Base-by-base conservation (phyloP, 257 asterid species). In the Gentiana dahurica region DNA sequence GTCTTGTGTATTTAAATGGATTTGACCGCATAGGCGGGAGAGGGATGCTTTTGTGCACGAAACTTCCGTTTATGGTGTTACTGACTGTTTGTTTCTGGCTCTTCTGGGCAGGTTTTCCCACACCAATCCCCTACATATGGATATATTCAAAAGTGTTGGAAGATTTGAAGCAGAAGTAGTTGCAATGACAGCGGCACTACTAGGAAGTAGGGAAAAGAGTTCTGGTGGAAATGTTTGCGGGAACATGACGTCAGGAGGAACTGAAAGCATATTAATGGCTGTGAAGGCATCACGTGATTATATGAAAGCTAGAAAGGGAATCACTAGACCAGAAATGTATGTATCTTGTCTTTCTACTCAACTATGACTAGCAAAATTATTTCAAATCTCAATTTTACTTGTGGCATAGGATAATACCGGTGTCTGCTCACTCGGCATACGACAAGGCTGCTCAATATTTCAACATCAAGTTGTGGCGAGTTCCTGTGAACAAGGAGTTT, bases 241-340 rank as follows among this genome's bases (percentile, higher is more conserved):
- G 64, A 92, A 92, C 70, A 92, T 92, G 99, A 92, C 97, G 41
- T 92, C 99, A 15, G 99, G 99, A 48, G 99, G 99, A 63, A 88
- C 99, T 48, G 99, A 92, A 67, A 92, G 99, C 75, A 92, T 92
- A 78, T 63, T 88, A 64, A 45, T 92, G 75, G 99, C 97, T 41
- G 79, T 92, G 66, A 92, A 92, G 73, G 71, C 97, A 57, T 85
- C 99, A 36, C 85, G 97, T 36, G 99, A 92, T 64, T 88, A 85
- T 65, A 92, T 92, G 97, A 85, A 75, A 81, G 77, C 75, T 59
- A 81, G 71, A 77, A 85, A 73, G 65, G 97, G 95, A 72, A 85
- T 92, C 65, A 79, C 79, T 33, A 83, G 63, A 60, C 99, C 97
- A 64, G 97, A 92, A 83, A 88, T 92, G 99, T 92, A 50, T 54